Base-by-base conservation (phyloP, 169 alveolate genomes). In the Theileria equi region DNA sequence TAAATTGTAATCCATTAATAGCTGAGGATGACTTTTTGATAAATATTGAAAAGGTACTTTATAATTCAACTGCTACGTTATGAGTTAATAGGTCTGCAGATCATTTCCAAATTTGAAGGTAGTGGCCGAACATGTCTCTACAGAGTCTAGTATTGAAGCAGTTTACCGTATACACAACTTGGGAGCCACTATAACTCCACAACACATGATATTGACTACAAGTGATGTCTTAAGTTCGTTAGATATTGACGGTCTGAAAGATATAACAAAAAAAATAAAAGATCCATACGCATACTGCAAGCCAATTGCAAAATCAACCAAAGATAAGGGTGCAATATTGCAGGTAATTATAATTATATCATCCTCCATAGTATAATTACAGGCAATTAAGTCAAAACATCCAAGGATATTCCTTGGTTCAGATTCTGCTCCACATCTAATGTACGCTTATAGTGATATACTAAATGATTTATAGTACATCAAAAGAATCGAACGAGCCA, bases 371-470 rank as follows among this genome's bases (percentile, higher is more conserved):
- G n/a, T n/a, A n/a, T n/a, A 21, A 19, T 17, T 48, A 7, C 53
- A 69, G 81, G 81, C 62, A 1, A 19, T 77, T 0, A 65, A 31
- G 28, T 17, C 74, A 0, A 34, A 68, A 16, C 59, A 59, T 29
- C 80, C 85, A 10, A 69, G 80, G 45, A 26, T 86, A 13, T 86
- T 77, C 71, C 64, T 86, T 32, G 92, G 92, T 23, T 86, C 92
- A n/a, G 92, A 86, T 72, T 86, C 92, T 6, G 92, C 92, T 21
- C 92, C 92, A 21, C 92, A 86, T 50, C 32, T 72, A 11, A 13
- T 43, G 82, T 71, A 34, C 19, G 57, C 17, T 0, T 13, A 7
- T 5, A 5, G 23, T 13, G 1, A 2, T n/a, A 13, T 16, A 16
- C 25, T 23, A 1, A 11, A 5, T 13, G 16, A 19, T 6, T 7